These are phyloP conservation scores for Phytopythium delawarense DNA, from an alignment of 352 stramenopile genomes.

Conservation along the genomic window DNA sequence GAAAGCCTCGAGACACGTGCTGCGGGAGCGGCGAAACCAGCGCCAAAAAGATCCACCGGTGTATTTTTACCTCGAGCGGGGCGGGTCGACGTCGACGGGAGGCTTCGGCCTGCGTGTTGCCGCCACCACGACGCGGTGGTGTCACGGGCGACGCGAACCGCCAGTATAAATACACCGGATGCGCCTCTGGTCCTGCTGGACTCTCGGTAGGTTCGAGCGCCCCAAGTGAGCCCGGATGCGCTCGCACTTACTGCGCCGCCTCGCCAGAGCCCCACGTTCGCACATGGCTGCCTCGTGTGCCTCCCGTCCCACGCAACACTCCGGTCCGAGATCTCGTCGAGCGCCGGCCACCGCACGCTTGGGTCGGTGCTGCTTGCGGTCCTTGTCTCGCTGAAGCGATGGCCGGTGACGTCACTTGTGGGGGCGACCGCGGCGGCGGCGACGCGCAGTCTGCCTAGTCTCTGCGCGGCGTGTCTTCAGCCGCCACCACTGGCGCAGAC, in stretches of 20 bases:
- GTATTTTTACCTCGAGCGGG: not conserved
- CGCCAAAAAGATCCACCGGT: not conserved
- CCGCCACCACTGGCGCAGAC: not conserved
- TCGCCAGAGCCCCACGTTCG: too few relatives aligned
- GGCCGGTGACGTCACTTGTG: constrained; percentile 6
- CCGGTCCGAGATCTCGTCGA: too few relatives aligned
- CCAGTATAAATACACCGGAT: too few relatives aligned
- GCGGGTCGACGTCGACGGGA: not conserved
- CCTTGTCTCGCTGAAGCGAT: too few relatives aligned
- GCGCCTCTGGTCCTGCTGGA: too few relatives aligned
- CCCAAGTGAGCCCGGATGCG: not conserved
- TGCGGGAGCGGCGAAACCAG: not conserved
- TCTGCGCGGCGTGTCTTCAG: constrained; percentile 1
- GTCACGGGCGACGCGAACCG: not conserved
- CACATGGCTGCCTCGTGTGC: too few relatives aligned
- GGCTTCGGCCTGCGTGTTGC: too few relatives aligned
- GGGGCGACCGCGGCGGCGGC: not conserved
- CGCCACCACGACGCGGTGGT: not conserved
- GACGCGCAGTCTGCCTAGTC: constrained; percentile 2
- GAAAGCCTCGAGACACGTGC: not conserved
- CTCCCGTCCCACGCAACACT: too few relatives aligned
- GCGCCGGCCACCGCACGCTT: too few relatives aligned
- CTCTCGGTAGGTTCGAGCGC: not conserved
- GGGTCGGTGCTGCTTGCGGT: too few relatives aligned
- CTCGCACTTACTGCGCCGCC: not conserved